Evolutionary conservation across 2,329 filamentous ascomycete species (phyloP).

Genomic region (Aspergillus pseudotamarii): DNA sequence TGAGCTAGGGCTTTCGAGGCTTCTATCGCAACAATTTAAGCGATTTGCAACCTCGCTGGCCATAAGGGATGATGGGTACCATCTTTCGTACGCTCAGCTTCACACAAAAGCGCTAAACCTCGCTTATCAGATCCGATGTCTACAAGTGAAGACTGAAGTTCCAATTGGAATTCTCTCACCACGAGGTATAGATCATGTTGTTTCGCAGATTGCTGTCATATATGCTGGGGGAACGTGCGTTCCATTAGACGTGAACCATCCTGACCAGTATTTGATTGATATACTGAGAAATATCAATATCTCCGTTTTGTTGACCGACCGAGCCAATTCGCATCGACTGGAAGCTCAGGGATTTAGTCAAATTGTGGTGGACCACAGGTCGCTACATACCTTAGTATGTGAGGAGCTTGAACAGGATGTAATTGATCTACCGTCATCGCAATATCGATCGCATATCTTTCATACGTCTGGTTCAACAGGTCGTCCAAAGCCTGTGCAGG

Average conservation of each 20-base stretch:
- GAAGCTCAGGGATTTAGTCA: not conserved
- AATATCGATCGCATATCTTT: slow-evolving; percentile 29
- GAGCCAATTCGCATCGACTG: not conserved
- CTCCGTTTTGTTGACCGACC: slow-evolving; percentile 4
- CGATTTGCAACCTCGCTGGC: not conserved
- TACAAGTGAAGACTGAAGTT: not conserved
- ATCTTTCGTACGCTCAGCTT: slow-evolving; percentile 6
- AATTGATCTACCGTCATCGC: not conserved
- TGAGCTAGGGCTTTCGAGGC: not conserved
- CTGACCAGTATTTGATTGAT: slow-evolving; percentile 3
- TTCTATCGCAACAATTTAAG: not conserved
- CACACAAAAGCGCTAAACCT: slow-evolving; percentile 7
- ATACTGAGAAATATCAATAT: slow-evolving; percentile 33
- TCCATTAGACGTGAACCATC: slow-evolving; percentile 11
- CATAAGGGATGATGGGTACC: not conserved
- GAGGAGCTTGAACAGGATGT: not conserved
- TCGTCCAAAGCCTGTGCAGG: slow-evolving; percentile 75
- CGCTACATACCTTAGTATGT: not conserved
- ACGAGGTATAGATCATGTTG: slow-evolving; percentile 13
- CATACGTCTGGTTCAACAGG: slow-evolving; percentile 71
- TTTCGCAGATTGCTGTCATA: slow-evolving; percentile 16
- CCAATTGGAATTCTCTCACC: slow-evolving; percentile 16
- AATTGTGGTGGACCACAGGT: slow-evolving; percentile 7
- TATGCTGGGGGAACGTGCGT: slow-evolving; percentile 17
- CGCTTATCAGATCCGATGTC: not conserved